Conservation (phyloP, 176 grass and related monocot species). For the Oryza nivara region DNA sequence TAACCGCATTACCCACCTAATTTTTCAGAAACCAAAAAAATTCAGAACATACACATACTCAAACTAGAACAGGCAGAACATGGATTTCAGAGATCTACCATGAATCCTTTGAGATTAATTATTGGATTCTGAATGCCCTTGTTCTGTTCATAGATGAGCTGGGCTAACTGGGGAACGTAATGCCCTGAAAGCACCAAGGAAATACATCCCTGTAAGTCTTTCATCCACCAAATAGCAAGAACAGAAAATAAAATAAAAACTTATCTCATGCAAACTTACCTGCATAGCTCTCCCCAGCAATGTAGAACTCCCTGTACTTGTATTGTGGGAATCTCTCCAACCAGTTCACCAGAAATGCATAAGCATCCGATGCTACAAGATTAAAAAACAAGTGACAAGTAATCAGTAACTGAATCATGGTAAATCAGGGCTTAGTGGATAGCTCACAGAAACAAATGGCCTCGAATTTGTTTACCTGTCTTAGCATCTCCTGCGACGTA, state of each 20-base stretch:
- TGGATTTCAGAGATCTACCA: slow-evolving; percentile 55
- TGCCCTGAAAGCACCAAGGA: slow-evolving; percentile 62
- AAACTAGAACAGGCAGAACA: slow-evolving; percentile 17
- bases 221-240: neutral
- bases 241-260: slow-evolving; percentile 14
- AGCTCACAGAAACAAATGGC: slow-evolving; percentile 24
- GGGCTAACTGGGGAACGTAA: slow-evolving; percentile 90
- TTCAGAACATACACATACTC: slow-evolving; percentile 21
- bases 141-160: slow-evolving; percentile 66
- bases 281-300: slow-evolving; percentile 95
- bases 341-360: slow-evolving; percentile 88
- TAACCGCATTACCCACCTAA: slow-evolving; percentile 94
- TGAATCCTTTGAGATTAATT: slow-evolving; percentile 91
- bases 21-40: slow-evolving; percentile 31
- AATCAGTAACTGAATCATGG: slow-evolving; percentile 5
- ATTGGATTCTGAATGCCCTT: slow-evolving; percentile 63
- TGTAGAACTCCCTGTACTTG: slow-evolving; percentile 90
- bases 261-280: slow-evolving; percentile 44
- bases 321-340: slow-evolving; percentile 89
- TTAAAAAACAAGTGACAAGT: slow-evolving; percentile 35
- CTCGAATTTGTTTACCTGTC: slow-evolving; percentile 62
- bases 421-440: neutral
- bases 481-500: slow-evolving; percentile 73
- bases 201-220: slow-evolving; percentile 6
- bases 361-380: slow-evolving; percentile 72